phyloP scores from a whole-genome alignment of 371 early-diverging fungal species.

The Mucor piriformis region DNA sequence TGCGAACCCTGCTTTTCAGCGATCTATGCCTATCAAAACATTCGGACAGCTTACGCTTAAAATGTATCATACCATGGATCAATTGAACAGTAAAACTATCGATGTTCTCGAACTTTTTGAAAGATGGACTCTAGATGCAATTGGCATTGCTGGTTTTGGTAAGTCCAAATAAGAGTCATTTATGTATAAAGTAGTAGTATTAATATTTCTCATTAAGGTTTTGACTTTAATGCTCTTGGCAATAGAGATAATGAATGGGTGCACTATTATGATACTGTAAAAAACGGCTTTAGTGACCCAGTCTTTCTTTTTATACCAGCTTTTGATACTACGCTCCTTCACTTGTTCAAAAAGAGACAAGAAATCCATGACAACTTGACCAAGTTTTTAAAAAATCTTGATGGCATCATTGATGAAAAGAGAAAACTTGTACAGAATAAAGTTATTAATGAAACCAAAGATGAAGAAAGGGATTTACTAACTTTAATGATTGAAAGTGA shows the following conservation, averaged over 20 bases:
- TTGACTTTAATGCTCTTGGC: conserved; percentile 35
- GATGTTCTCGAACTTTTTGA: conserved; percentile 31
- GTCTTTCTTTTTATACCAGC: conserved; percentile 50
- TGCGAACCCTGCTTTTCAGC: conserved; percentile 44
- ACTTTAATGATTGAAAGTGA: conserved; percentile 60
- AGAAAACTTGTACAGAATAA: conserved; percentile 26
- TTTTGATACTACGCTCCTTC: conserved; percentile 38
- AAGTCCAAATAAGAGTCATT: neutral
- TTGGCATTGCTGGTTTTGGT: conserved; percentile 48
- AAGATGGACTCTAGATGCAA: conserved; percentile 39
- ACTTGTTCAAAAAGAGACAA: conserved; percentile 18
- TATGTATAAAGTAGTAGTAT: neutral
- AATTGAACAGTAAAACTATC: conserved; percentile 6
- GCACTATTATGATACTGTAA: conserved; percentile 27
- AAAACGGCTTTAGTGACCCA: conserved; percentile 27
- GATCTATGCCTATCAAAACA: conserved; percentile 36
- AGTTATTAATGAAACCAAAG: neutral
- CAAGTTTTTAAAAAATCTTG: conserved; percentile 19
- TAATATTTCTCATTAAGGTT: too few relatives aligned
- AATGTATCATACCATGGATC: conserved; percentile 28
- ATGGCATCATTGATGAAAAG: conserved; percentile 43
- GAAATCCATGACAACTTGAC: conserved; percentile 19
- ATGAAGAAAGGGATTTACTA: conserved; percentile 49
- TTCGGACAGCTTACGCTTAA: conserved; percentile 33
- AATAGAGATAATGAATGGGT: conserved; percentile 32